phyloP scores from a whole-genome alignment of 306 rosid species.

The Prunus campanulata region DNA sequence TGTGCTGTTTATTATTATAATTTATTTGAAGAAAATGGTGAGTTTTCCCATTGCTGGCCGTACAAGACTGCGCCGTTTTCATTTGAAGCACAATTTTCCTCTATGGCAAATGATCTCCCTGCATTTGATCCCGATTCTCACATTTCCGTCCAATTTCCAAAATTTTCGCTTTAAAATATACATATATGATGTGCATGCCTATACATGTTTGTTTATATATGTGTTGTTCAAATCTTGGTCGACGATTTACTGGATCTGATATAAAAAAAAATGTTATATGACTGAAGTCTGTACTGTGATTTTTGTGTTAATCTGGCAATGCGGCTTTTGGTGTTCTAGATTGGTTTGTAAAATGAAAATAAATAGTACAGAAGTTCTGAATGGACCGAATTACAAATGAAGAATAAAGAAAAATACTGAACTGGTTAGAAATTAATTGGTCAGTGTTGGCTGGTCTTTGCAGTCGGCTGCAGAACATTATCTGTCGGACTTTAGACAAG shows the following conservation, averaged over 20 bases:
- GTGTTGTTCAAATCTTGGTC: neutral
- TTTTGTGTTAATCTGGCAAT: neutral
- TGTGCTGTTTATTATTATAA: neutral
- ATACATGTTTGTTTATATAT: neutral
- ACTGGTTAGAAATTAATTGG: neutral
- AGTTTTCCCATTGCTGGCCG: slow-evolving; percentile 13
- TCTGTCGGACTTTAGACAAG: slow-evolving; percentile 30
- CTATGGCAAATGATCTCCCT: neutral
- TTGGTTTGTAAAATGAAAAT: neutral
- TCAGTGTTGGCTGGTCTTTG: slow-evolving; percentile 5
- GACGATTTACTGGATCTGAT: neutral
- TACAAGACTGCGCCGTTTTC: neutral
- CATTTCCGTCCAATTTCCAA: neutral
- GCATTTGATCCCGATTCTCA: neutral
- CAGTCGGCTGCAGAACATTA: slow-evolving; percentile 18
- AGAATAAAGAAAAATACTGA: neutral
- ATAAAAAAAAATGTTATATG: neutral
- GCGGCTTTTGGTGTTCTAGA: neutral
- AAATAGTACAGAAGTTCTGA: no score
- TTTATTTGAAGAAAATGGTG: slow-evolving; percentile 16
- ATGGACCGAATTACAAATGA: no score
- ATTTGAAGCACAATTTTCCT: neutral
- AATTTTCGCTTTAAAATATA: neutral
- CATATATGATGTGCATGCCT: neutral
- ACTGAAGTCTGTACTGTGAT: neutral